Evolutionary conservation across 2,329 filamentous ascomycete genomes (phyloP).

Genomic region (Diaporthe sp.): DNA sequence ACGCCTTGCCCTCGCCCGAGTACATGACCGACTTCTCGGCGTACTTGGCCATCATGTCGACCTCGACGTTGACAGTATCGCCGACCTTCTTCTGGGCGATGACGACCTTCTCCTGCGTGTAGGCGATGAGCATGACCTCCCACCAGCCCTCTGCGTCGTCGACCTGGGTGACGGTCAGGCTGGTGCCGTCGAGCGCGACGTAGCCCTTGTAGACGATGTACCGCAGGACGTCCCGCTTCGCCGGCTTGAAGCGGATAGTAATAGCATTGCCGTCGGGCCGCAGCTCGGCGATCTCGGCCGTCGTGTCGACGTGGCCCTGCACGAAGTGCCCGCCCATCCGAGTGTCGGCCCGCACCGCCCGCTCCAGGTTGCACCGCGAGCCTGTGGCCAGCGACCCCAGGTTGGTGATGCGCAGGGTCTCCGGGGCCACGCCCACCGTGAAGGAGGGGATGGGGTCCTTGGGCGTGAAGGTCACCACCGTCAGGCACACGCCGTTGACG

Average conservation of each 20-base stretch:
- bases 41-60: slow-evolving; percentile 89
- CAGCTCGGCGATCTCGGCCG: slow-evolving; percentile 79
- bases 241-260: slow-evolving; percentile 85
- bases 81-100: slow-evolving; percentile 82
- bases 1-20: slow-evolving; percentile 69
- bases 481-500: slow-evolving; percentile 96
- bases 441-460: slow-evolving; percentile 64
- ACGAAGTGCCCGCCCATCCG: slow-evolving; percentile 99
- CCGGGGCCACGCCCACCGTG: slow-evolving; percentile 93
- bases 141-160: slow-evolving; percentile 84
- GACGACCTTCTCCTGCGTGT: slow-evolving; percentile 94
- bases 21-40: slow-evolving; percentile 91
- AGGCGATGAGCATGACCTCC: slow-evolving; percentile 98
- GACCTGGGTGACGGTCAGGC: slow-evolving; percentile 90
- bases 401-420: slow-evolving; percentile 96
- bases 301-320: slow-evolving; percentile 96
- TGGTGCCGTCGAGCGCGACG: slow-evolving; percentile 93
- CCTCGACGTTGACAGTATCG: slow-evolving; percentile 91
- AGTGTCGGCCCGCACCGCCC: slow-evolving; percentile 89
- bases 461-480: slow-evolving; percentile 73
- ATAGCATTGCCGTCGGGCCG: slow-evolving; percentile 90
- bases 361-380: slow-evolving; percentile 89
- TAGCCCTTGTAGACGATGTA: slow-evolving; percentile 98
- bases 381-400: slow-evolving; percentile 78
- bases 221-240: slow-evolving; percentile 75